Evolutionary conservation across 2,329 filamentous ascomycete genomes (phyloP).

Genomic region (Arachnomyces sp.): DNA sequence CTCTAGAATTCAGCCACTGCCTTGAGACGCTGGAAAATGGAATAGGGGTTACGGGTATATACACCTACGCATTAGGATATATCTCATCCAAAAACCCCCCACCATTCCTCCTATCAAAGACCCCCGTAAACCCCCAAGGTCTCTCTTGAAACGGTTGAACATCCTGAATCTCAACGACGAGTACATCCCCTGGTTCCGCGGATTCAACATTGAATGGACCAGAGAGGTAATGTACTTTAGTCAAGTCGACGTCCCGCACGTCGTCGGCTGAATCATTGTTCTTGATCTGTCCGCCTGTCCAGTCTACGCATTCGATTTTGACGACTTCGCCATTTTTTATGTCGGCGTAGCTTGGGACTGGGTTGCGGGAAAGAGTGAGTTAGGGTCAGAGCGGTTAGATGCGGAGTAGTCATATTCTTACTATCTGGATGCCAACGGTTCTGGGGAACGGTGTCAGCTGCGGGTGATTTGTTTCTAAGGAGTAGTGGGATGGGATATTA

Average conservation of each 20-base stretch:
- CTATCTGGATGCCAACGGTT: slow-evolving; percentile 92
- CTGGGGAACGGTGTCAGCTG: slow-evolving; percentile 35
- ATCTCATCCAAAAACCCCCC: slow-evolving; percentile 83
- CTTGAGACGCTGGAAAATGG: slow-evolving; percentile 27
- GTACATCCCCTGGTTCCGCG: slow-evolving; percentile 74
- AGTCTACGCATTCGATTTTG: slow-evolving; percentile 88
- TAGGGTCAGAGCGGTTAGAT: not conserved
- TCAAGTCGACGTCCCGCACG: slow-evolving; percentile 74
- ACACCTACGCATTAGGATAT: slow-evolving; percentile 68
- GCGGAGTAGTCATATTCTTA: slow-evolving; percentile 33
- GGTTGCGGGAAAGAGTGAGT: not conserved
- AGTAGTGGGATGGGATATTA: slow-evolving; percentile 34
- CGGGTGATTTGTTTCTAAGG: not conserved
- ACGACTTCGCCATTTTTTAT: slow-evolving; percentile 81
- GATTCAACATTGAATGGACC: slow-evolving; percentile 82
- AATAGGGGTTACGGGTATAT: slow-evolving; percentile 23
- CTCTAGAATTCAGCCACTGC: not conserved
- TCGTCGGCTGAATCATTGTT: slow-evolving; percentile 91
- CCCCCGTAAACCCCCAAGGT: slow-evolving; percentile 83
- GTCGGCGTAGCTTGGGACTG: slow-evolving; percentile 63
- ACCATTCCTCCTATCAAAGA: slow-evolving; percentile 73
- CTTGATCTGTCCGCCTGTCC: slow-evolving; percentile 67
- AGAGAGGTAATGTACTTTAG: slow-evolving; percentile 75
- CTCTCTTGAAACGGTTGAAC: slow-evolving; percentile 79
- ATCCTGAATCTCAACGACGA: slow-evolving; percentile 85